Percentiles rank a stretch among this genome's conserved stretches.
phyloP scores from a whole-genome alignment of 495 filamentous ascomycete genomes.

The Letharia columbiana region DNA sequence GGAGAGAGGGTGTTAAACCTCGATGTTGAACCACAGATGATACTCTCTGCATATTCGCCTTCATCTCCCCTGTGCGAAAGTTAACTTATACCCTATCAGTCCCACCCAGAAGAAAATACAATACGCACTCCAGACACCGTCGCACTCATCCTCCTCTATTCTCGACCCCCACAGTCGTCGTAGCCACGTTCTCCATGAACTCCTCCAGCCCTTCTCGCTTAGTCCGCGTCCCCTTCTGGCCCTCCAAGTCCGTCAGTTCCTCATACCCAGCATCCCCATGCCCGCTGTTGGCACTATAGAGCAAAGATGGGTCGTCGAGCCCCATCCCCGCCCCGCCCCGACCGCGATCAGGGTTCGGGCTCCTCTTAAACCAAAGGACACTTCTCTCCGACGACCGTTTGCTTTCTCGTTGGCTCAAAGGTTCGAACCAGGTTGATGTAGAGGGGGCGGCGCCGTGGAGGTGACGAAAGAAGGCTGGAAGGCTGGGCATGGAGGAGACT shows the following conservation, averaged over 20 bases:
- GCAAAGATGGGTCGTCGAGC: background rate
- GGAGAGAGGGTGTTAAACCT: too few relatives aligned
- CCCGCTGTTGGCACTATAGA: background rate
- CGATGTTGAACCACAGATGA: too few relatives aligned
- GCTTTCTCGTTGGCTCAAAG: background rate
- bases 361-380: background rate
- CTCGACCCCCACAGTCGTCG: too few relatives aligned
- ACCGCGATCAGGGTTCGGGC: background rate
- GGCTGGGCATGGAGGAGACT: constrained; percentile 25
- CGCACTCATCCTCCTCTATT: too few relatives aligned
- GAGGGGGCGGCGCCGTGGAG: background rate
- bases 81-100: too few relatives aligned
- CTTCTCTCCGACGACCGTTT: too few relatives aligned
- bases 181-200: background rate
- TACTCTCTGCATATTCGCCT: too few relatives aligned
- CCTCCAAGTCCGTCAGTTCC: background rate
- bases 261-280: background rate
- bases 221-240: background rate
- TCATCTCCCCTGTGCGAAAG: too few relatives aligned
- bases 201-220: background rate
- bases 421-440: background rate
- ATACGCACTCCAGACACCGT: too few relatives aligned
- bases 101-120: too few relatives aligned
- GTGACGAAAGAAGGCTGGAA: constrained; percentile 24
- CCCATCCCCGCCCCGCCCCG: background rate